Evolutionary conservation across 331 rosid genomes (phyloP).

Genomic region (Acacia pycnantha): DNA sequence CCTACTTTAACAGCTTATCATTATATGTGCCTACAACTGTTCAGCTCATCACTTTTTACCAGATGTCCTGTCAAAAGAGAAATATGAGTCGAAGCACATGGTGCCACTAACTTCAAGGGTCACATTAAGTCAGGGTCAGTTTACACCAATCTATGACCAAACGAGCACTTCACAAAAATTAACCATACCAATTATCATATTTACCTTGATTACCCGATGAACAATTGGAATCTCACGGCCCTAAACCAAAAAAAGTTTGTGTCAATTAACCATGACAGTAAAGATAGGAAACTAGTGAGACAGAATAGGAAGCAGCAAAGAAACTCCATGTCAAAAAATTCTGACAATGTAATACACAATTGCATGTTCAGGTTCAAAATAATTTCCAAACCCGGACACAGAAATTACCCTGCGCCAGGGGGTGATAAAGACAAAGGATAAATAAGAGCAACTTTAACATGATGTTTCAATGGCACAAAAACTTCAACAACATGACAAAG

Average conservation of each 20-base stretch:
- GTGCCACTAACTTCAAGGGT: background rate
- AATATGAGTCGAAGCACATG: background rate
- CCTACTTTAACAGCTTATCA: background rate
- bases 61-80: background rate
- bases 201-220: conserved; percentile 90
- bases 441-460: background rate
- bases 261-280: conserved; percentile 22
- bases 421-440: background rate
- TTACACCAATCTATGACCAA: background rate
- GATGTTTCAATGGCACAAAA: background rate
- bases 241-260: conserved; percentile 34
- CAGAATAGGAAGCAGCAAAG: background rate
- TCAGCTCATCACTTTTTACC: background rate
- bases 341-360: background rate
- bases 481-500: background rate
- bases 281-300: background rate
- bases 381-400: background rate
- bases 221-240: conserved; percentile 98
- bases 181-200: background rate
- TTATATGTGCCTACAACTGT: background rate
- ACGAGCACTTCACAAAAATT: background rate
- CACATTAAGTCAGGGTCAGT: background rate
- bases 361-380: background rate
- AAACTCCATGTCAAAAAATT: background rate
- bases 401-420: no score